phyloP scores from a whole-genome alignment of 1,284 basidiomycete species.

The Heterobasidion annosum region DNA sequence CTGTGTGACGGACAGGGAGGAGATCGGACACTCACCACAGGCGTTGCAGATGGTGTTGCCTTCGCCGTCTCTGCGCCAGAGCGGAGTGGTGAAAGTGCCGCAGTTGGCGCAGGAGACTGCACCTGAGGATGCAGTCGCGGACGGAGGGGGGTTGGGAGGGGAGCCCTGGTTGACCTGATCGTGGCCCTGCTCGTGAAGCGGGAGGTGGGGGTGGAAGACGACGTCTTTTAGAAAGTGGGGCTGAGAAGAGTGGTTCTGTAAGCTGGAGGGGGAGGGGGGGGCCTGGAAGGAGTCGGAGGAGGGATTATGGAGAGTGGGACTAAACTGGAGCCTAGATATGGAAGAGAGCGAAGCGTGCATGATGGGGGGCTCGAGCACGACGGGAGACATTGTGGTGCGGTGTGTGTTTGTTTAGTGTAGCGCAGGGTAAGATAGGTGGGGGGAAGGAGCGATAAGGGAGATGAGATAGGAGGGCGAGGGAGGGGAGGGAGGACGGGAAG shows the following conservation, averaged over 20 bases:
- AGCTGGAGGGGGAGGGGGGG: background rate
- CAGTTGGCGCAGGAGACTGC: slow-evolving; percentile 53
- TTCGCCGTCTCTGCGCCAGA: slow-evolving; percentile 75
- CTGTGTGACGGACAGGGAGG: slow-evolving; percentile 9
- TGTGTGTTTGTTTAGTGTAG: background rate
- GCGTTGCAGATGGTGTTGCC: slow-evolving; percentile 81
- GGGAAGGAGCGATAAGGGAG: background rate
- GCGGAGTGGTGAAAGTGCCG: slow-evolving; percentile 65
- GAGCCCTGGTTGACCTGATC: background rate
- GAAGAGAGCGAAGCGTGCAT: slow-evolving; percentile 11
- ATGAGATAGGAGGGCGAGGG: slow-evolving; percentile 3
- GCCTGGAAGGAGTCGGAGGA: background rate
- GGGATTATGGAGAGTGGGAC: background rate
- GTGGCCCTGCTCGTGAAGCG: background rate
- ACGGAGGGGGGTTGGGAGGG: slow-evolving; percentile 3
- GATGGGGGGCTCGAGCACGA: slow-evolving; percentile 36
- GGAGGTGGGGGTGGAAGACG: background rate
- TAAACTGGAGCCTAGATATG: slow-evolving; percentile 1
- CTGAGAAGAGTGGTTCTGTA: background rate
- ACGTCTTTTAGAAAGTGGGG: background rate
- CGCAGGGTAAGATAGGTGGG: slow-evolving; percentile 3
- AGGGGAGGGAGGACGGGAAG: background rate
- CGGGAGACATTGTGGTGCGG: slow-evolving; percentile 22
- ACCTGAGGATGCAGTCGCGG: slow-evolving; percentile 9
- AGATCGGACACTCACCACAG: slow-evolving; percentile 57